phyloP scores from a whole-genome alignment of 306 rosid species.

The Sophora flavescens region DNA sequence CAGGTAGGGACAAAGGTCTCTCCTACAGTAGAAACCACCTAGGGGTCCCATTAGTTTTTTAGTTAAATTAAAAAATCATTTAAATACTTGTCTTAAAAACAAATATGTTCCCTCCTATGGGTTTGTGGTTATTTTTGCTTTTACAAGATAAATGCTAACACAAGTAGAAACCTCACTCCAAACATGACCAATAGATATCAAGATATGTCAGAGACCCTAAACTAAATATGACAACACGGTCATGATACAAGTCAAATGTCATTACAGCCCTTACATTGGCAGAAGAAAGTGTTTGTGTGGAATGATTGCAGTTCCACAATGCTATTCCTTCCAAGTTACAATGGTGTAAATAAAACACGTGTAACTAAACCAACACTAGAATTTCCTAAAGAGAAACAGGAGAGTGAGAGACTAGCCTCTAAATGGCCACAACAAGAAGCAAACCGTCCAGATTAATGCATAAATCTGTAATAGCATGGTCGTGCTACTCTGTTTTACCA shows the following conservation, averaged over 20 bases:
- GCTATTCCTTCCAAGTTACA: conserved; percentile 86
- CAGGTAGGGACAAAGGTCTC: conserved; percentile 85
- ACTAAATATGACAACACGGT: conserved; percentile 12
- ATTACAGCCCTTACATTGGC: conserved; percentile 62
- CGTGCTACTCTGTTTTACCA: conserved; percentile 60
- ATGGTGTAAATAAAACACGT: conserved; percentile 25
- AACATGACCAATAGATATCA: not conserved
- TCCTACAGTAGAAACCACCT: conserved; percentile 55
- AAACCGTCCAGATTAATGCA: conserved; percentile 49
- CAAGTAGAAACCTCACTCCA: conserved; percentile 27
- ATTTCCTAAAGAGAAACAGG: conserved; percentile 24
- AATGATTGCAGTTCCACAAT: conserved; percentile 67
- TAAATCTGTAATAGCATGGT: conserved; percentile 44
- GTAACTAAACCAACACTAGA: conserved; percentile 20
- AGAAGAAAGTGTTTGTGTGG: conserved; percentile 61
- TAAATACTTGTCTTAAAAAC: conserved; percentile 9
- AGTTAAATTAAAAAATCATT: no score
- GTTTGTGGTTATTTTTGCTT: not conserved
- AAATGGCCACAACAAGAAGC: conserved; percentile 83
- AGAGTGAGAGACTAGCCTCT: conserved; percentile 63
- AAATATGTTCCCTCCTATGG: not conserved
- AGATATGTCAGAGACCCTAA: conserved; percentile 7
- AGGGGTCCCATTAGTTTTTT: not conserved
- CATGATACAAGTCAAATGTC: conserved; percentile 13
- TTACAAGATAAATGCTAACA: not conserved